Evolutionary conservation across 768 basidiomycete genomes (phyloP), one percentile per base, ranked within the genome.

Genomic region (Tricholoma saponaceum): DNA sequence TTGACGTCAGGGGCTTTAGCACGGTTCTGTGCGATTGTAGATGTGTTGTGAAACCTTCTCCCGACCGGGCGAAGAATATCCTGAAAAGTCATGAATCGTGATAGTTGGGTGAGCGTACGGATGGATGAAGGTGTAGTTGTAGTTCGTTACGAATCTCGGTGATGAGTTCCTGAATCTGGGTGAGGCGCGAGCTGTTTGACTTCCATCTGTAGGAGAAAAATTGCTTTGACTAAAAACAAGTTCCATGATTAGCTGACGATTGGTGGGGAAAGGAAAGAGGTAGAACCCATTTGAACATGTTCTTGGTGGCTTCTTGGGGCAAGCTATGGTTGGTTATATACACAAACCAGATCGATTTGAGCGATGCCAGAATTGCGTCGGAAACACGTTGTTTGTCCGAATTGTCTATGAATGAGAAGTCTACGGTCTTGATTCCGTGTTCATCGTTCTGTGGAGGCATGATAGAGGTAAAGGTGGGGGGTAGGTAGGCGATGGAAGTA

Each of bases 301-400:
- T 41, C 14, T 72, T 64, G 12, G 76, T 69, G 53, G 74, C 69
- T 3, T 68, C 64, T 41, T 73, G 67, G 5, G 73, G 63, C 3
- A 83, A 59, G 5, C 77, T 72, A 56, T 77, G 73, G 56, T 82
- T 78, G 41, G 69, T 61, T 8, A 81, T 65, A 65, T 80, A 81
- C 2, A 80, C 77, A 65, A 83, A 82, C 1, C 81, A 80, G 28
- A 70, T 71, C 1, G 69, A 63, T 56, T 76, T 75, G 72, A 82
- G 78, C 2, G 80, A 79, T 5, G 69, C 60, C 0, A 82, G 55
- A 12, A 83, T 75, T 0, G 69, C 71, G 37, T 74, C 63, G 0
- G 78, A 79, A 12, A 79, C 76, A 0, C 35, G 60, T 52, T 76
- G 65, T 58, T 75, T 79, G 52, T 71, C 64, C 0, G 69, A 67